Evolutionary conservation across 805 yeast genomes (phyloP).

Genomic region (Torulaspora maleeae): DNA sequence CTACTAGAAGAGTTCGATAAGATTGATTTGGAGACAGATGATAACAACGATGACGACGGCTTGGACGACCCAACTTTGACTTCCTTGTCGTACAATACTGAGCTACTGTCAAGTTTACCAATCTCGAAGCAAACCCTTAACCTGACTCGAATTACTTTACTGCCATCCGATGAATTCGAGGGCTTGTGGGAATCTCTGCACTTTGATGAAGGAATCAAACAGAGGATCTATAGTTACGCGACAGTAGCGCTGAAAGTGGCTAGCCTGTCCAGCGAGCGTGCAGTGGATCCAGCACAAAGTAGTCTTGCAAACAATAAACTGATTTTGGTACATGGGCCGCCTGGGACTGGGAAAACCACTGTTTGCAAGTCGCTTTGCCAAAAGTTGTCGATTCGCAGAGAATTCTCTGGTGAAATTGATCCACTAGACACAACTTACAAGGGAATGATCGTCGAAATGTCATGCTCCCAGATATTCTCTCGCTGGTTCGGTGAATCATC

Average conservation of each 20-base stretch:
- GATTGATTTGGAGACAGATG: slow-evolving; percentile 25
- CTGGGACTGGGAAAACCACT: slow-evolving; percentile 47
- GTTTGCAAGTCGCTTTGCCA: slow-evolving; percentile 41
- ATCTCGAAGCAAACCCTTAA: slow-evolving; percentile 20
- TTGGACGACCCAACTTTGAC: slow-evolving; percentile 15
- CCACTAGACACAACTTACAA: slow-evolving; percentile 8
- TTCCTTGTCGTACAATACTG: not conserved
- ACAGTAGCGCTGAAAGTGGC: slow-evolving; percentile 32
- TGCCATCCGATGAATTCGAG: slow-evolving; percentile 35
- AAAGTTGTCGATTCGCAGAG: slow-evolving; percentile 36
- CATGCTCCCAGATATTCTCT: slow-evolving; percentile 43
- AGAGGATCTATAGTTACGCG: slow-evolving; percentile 33
- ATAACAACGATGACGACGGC: slow-evolving; percentile 10
- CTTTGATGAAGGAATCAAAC: slow-evolving; percentile 33
- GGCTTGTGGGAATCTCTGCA: slow-evolving; percentile 37
- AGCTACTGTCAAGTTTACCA: slow-evolving; percentile 9
- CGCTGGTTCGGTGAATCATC: slow-evolving; percentile 47
- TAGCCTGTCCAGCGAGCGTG: slow-evolving; percentile 7
- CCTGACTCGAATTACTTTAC: slow-evolving; percentile 16
- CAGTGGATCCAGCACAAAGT: not conserved
- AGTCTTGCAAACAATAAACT: slow-evolving; percentile 26
- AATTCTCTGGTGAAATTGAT: not conserved
- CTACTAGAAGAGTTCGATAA: slow-evolving; percentile 31
- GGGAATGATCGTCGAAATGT: slow-evolving; percentile 39
- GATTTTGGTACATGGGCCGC: slow-evolving; percentile 40